phyloP scores from a whole-genome alignment of 1,139 yeast genomes.

The Taphrina confusa region DNA sequence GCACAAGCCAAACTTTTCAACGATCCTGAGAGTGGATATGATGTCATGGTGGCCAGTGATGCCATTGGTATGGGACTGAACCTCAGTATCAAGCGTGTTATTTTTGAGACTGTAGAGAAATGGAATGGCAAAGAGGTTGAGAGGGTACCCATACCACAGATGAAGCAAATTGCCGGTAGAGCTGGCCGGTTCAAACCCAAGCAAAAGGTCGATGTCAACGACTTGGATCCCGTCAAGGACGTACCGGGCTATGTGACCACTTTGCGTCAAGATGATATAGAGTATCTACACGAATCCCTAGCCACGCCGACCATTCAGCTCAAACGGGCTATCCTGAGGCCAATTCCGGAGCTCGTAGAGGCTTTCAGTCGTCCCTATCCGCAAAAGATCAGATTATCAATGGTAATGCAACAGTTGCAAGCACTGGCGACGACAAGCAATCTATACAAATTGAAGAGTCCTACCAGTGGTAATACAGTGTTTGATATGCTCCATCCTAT shows the following conservation, averaged over 20 bases:
- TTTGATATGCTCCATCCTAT: constrained; percentile 53
- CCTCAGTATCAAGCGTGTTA: constrained; percentile 67
- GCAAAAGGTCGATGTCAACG: constrained; percentile 33
- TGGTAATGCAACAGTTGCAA: constrained; percentile 55
- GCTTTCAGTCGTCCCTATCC: constrained; percentile 60
- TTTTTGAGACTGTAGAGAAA: constrained; percentile 68
- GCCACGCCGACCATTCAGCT: constrained; percentile 54
- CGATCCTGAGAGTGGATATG: constrained; percentile 61
- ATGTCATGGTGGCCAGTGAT: constrained; percentile 87
- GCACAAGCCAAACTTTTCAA: constrained; percentile 81
- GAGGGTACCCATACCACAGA: constrained; percentile 61
- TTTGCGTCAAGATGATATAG: constrained; percentile 51
- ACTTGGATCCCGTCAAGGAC: constrained; percentile 35
- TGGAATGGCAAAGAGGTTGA: constrained; percentile 64
- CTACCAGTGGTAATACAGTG: constrained; percentile 51
- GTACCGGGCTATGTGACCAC: constrained; percentile 63
- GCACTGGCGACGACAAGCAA: constrained; percentile 47
- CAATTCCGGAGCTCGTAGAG: constrained; percentile 61
- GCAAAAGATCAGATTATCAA: constrained; percentile 51
- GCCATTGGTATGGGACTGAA: constrained; percentile 98
- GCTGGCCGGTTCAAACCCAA: constrained; percentile 73
- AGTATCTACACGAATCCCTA: constrained; percentile 53
- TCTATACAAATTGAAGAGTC: constrained; percentile 51
- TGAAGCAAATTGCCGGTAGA: constrained; percentile 93
- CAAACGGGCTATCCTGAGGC: constrained; percentile 66